Base-by-base conservation (phyloP, 495 filamentous ascomycete genomes). In the Rostrohypoxylon terebratum region DNA sequence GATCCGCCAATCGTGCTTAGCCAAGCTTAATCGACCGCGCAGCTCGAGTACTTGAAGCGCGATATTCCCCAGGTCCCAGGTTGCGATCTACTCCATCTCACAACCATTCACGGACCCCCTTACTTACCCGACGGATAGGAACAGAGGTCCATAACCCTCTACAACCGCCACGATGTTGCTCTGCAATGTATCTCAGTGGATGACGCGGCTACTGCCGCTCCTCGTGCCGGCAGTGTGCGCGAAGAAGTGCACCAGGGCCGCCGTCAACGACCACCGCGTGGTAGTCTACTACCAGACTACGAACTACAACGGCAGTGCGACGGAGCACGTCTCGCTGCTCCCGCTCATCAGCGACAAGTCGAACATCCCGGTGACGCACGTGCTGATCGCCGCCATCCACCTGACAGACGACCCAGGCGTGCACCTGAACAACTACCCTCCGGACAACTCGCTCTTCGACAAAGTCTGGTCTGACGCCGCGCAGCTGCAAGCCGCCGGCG, bases 361-460 rank as follows among this genome's bases (percentile, higher is more conserved):
- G 48, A 68, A 72, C 47, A 80, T 84, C 60, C 75, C 82, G 28
- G 77, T 83, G 9, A 93, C 92, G 0, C 93, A 96, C 75, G 78
- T 94, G 34, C 92, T 93, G 59, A 76, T 96, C 59, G 92, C 89
- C 31, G 91, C 93, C 7, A 85, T 96, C 58, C 93, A 96, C 77
- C 80, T 96, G 73, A 91, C 91, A 65, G 85, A 93, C 77, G 79
- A 83, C 20, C 36, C 38, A 14, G 81, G 81, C 13, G 85, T 94
- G 73, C 90, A 88, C n/a, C 86, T 94, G 55, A 96, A 96, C 75
- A 87, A 96, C 81, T 84, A 90, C 69, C 87, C 86, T 2, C 89
- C 90, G 0, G 71, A 80, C 1, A 72, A 85, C 68, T 74, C 87
- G 2, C 80, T 83, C 44, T 90, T 88, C 77, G 78, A 86, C 57